These are phyloP conservation scores for Fabrea salina DNA, from an alignment of 169 alveolate genomes.

Conservation along the genomic window DNA sequence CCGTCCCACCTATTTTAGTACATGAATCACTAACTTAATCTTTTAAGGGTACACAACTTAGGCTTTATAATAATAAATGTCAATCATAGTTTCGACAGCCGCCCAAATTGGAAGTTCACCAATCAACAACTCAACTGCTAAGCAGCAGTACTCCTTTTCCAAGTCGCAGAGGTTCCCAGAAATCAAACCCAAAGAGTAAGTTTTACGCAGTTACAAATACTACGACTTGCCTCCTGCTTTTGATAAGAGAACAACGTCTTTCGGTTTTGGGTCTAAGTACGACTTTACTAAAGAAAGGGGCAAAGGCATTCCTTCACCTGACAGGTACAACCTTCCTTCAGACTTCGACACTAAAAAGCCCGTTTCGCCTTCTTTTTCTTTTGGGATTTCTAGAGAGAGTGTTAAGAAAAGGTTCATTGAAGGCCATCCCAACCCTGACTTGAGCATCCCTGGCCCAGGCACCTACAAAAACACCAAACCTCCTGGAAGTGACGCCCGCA, in stretches of 20 bases:
- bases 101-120: constrained; percentile 49
- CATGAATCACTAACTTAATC: neutral
- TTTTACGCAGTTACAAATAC: constrained; percentile 11
- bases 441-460: constrained; percentile 57
- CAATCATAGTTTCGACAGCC: constrained; percentile 42
- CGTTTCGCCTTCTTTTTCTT: constrained; percentile 32
- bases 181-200: constrained; percentile 33
- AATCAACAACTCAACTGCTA: constrained; percentile 39
- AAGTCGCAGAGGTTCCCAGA: constrained; percentile 42
- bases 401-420: neutral
- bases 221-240: constrained; percentile 49
- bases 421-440: constrained; percentile 19
- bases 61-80: constrained; percentile 29
- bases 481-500: neutral
- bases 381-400: constrained; percentile 51
- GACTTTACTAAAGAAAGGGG: constrained; percentile 40
- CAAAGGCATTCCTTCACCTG: constrained; percentile 46
- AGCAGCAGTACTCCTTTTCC: constrained; percentile 44
- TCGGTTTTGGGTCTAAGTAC: constrained; percentile 60
- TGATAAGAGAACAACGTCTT: constrained; percentile 51
- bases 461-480: constrained; percentile 30
- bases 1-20: neutral
- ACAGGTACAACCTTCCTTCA: constrained; percentile 20
- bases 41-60: neutral
- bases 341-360: constrained; percentile 33